A percentile compares a stretch with the other conserved stretches of the same genome.
Conservation (phyloP, 768 basidiomycete species). For the Infundibulicybe gibba region DNA sequence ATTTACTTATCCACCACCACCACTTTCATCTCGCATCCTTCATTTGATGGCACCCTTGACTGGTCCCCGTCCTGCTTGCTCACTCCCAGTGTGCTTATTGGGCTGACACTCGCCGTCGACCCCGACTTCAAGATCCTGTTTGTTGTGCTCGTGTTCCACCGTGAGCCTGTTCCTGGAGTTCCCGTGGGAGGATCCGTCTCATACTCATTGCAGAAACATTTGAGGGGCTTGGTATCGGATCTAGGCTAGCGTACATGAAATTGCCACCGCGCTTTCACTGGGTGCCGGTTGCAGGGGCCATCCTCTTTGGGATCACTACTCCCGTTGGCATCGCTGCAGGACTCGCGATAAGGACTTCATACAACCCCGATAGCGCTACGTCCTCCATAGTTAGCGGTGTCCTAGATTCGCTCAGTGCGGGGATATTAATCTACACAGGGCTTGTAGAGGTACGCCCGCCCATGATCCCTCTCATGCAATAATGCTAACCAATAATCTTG, state of each 20-base stretch:
- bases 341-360: slow-evolving; percentile 68
- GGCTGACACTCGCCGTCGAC: slow-evolving; percentile 90
- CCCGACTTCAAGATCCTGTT: slow-evolving; percentile 80
- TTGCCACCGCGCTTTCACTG: slow-evolving; percentile 52
- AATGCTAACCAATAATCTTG: slow-evolving; percentile 3
- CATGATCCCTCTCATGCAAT: not conserved
- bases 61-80: not conserved
- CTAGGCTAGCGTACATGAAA: slow-evolving; percentile 76
- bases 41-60: not conserved
- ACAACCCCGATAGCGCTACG: slow-evolving; percentile 75
- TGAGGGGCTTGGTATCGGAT: slow-evolving; percentile 91
- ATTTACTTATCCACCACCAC: no score
- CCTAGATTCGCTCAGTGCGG: slow-evolving; percentile 81
- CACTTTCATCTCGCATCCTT: not conserved
- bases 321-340: slow-evolving; percentile 89
- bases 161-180: slow-evolving; percentile 40
- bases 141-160: slow-evolving; percentile 88
- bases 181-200: not conserved
- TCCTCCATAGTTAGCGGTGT: slow-evolving; percentile 83
- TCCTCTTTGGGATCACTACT: slow-evolving; percentile 73
- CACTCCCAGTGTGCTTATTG: slow-evolving; percentile 66
- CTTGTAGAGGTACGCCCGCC: slow-evolving; percentile 64
- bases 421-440: slow-evolving; percentile 86
- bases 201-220: slow-evolving; percentile 64
- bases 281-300: slow-evolving; percentile 56